Conservation (phyloP, 2,329 filamentous ascomycete species). For the Fusarium nygamai region DNA sequence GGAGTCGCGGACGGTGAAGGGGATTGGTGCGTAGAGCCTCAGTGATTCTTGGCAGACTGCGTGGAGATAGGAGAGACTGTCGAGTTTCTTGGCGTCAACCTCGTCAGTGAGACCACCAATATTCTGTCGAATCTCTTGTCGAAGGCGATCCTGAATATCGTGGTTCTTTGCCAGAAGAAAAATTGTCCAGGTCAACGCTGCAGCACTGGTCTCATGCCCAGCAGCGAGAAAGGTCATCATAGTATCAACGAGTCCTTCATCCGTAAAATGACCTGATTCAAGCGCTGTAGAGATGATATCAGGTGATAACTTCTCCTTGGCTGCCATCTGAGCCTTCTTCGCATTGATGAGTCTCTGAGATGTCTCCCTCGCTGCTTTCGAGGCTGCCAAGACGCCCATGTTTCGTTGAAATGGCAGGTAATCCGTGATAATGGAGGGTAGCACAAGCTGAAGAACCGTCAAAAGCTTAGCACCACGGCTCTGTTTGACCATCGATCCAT, state of each 20-base stretch:
- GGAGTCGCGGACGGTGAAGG: conserved; percentile 47
- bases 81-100: conserved; percentile 41
- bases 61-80: conserved; percentile 52
- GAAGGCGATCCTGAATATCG: conserved; percentile 50
- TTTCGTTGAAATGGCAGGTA: conserved; percentile 27
- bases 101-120: conserved; percentile 47
- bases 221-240: conserved; percentile 31
- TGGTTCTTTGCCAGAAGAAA: conserved; percentile 52
- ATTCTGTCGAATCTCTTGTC: conserved; percentile 50
- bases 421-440: conserved; percentile 25
- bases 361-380: conserved; percentile 25
- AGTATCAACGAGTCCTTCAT: conserved; percentile 18
- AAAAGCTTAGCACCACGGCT: conserved; percentile 36
- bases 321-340: conserved; percentile 35
- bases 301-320: conserved; percentile 42
- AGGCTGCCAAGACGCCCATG: conserved; percentile 24
- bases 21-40: conserved; percentile 52
- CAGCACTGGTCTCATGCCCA: conserved; percentile 58
- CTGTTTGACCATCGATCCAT: conserved; percentile 40
- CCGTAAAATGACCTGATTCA: conserved; percentile 40
- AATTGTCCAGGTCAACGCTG: conserved; percentile 53
- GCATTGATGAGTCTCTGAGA: conserved; percentile 48
- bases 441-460: conserved; percentile 20
- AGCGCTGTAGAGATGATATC: conserved; percentile 53
- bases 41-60: conserved; percentile 57